Percentiles rank a stretch among this genome's conserved stretches.
These are phyloP conservation scores for Cryptococcus sp. DNA, from an alignment of 1,284 basidiomycete species.

Conservation along the genomic window DNA sequence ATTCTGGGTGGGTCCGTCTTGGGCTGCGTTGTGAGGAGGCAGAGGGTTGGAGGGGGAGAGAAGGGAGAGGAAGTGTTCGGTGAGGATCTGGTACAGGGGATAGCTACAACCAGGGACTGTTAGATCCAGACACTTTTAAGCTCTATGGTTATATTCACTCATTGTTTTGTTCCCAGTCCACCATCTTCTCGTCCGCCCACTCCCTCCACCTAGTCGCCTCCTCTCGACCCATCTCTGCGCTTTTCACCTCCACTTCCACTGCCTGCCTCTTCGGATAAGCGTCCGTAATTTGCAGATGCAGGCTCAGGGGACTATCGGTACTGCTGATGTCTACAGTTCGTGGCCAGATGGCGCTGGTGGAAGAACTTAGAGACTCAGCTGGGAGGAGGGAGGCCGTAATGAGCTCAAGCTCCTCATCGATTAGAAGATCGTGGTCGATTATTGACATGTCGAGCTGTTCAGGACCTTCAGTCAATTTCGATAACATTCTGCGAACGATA, in stretches of 20 bases:
- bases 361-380: constrained; percentile 55
- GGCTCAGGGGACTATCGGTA: constrained; percentile 46
- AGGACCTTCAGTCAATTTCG: too few relatives aligned
- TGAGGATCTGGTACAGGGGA: constrained; percentile 60
- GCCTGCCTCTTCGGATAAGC: constrained; percentile 20
- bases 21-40: too few relatives aligned
- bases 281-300: constrained; percentile 53
- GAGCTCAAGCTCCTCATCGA: constrained; percentile 34
- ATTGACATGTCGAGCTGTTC: too few relatives aligned
- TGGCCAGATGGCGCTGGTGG: constrained; percentile 14
- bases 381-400: constrained; percentile 60
- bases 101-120: constrained; percentile 51
- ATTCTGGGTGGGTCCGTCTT: too few relatives aligned
- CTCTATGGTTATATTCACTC: constrained; percentile 52
- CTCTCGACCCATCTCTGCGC: constrained; percentile 52
- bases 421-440: too few relatives aligned
- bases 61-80: constrained; percentile 59
- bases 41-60: constrained; percentile 39
- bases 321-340: constrained; percentile 46
- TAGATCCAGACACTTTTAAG: constrained; percentile 30
- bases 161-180: constrained; percentile 51
- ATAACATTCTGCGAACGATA: too few relatives aligned
- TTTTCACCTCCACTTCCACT: constrained; percentile 38
- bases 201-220: constrained; percentile 54
- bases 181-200: constrained; percentile 54